Conservation (phyloP, 2,329 filamentous ascomycete species). For the Aspergillus versicolor region DNA sequence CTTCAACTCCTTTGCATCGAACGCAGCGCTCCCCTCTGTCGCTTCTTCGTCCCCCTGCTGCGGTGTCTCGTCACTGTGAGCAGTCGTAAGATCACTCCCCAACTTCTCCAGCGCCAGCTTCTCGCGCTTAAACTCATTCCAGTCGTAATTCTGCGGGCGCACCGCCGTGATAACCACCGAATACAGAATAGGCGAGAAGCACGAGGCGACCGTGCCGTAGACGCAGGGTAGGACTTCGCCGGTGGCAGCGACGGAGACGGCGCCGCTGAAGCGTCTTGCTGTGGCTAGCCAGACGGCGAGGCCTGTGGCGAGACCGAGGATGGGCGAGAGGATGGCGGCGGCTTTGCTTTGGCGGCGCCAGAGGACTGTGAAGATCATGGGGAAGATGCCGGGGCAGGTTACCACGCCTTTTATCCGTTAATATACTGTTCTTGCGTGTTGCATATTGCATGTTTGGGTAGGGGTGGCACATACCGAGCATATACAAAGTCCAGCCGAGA, state of each 20-base stretch:
- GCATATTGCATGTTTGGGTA: too few species aligned
- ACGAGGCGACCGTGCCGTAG: constrained; percentile 55
- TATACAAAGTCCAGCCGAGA: constrained; percentile 56
- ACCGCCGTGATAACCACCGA: constrained; percentile 49
- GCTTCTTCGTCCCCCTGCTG: background rate
- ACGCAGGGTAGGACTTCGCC: constrained; percentile 52
- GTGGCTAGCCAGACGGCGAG: constrained; percentile 55
- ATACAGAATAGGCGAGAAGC: constrained; percentile 53
- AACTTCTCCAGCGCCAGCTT: constrained; percentile 16
- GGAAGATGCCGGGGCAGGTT: constrained; percentile 55
- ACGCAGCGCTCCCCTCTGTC: background rate
- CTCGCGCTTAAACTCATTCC: constrained; percentile 38
- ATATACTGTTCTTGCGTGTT: too few species aligned
- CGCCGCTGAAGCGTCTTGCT: constrained; percentile 48
- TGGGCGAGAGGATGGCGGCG: constrained; percentile 52
- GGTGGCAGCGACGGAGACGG: constrained; percentile 50
- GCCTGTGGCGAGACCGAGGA: constrained; percentile 52
- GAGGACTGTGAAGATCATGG: constrained; percentile 54
- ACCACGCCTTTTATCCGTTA: constrained; percentile 40
- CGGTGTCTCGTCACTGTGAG: too few species aligned
- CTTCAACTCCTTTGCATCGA: constrained; percentile 41
- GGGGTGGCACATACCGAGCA: constrained; percentile 42
- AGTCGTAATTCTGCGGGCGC: constrained; percentile 45
- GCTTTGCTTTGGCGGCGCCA: constrained; percentile 52
- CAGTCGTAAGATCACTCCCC: constrained; percentile 22